Conservation (phyloP, 768 basidiomycete species). For the Suillus discolor region DNA sequence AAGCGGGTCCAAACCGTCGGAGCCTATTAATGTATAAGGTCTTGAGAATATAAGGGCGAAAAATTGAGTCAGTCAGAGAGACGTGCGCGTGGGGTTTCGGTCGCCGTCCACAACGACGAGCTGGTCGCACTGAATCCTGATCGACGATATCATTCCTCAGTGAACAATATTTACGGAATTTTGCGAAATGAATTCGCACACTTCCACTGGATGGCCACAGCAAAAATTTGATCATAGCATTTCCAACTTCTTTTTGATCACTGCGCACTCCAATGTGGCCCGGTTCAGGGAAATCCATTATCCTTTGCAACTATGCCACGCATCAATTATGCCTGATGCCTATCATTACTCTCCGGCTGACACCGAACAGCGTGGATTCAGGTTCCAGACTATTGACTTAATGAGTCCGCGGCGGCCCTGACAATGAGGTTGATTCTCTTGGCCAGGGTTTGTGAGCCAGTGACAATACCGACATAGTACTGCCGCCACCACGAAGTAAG, state of each 20-base stretch:
- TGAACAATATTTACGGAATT: not conserved
- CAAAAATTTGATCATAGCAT: too few relatives aligned
- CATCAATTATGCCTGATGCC: not conserved
- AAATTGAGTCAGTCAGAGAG: not conserved
- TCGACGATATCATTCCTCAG: not conserved
- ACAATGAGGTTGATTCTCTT: not conserved
- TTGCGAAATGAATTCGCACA: conserved; percentile 6
- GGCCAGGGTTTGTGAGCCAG: too few relatives aligned
- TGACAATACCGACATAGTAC: too few relatives aligned
- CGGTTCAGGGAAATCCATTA: not conserved
- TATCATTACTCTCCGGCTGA: not conserved
- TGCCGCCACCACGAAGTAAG: too few relatives aligned
- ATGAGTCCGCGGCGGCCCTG: not conserved
- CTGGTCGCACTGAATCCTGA: not conserved
- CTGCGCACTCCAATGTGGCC: too few relatives aligned
- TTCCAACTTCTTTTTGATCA: too few relatives aligned
- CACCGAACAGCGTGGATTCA: not conserved
- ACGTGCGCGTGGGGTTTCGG: too few relatives aligned
- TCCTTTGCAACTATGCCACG: not conserved
- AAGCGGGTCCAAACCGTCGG: conserved; percentile 1
- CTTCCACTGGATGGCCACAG: not conserved
- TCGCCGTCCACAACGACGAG: not conserved
- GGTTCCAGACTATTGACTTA: not conserved
- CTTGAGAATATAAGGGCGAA: not conserved
- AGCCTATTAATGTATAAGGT: conserved; percentile 22